Base-by-base conservation (phyloP, 805 yeast genomes). In the Lipomyces lipofer region DNA sequence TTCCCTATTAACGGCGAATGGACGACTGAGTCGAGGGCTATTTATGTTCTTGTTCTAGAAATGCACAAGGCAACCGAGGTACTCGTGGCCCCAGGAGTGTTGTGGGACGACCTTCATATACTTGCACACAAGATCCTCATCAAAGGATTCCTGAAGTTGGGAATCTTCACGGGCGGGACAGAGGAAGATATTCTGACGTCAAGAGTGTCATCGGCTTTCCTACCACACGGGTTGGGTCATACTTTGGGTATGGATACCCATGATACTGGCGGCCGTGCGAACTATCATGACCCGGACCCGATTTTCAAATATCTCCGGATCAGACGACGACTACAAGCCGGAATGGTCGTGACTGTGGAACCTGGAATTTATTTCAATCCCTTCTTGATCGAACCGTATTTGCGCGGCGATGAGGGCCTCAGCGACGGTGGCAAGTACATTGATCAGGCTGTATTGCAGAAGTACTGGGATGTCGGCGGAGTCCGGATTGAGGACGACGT, bases 171-270 rank as follows among this genome's bases (percentile, higher is more conserved):
- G 53, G 54, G 51, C 25, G 45, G 27, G 19, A 17, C 51, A 4
- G 82, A 74, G 15, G 79, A 84, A 19, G 94, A 89, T 60, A 82
- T 92, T 30, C 82, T 81, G 56, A 78, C 80, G 1, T 79, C 95
- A 47, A 78, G 83, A 53, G 81, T 85, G 4, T 81, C 95, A 2
- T 85, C 84, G 4, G 80, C 86, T 21, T 92, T 92, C 72, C 88
- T 84, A 70, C 99, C 99, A 2, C 99, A 94, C 67, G 99, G 99
- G 0, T 74, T 94, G 53, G 99, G 99, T 12, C 99, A 92, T 67
- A 75, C 89, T 66, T 72, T 92, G 38, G 99, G 99, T 22, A 78
- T 92, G 85, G 97, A 92, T 67, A 90, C 96, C 2, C 99, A 94
- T 70, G 99, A 92, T 71, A 95, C 89, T 44, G 98, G 88, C 39